Conservation (phyloP, 805 yeast species). For the Candida sonorensis region DNA sequence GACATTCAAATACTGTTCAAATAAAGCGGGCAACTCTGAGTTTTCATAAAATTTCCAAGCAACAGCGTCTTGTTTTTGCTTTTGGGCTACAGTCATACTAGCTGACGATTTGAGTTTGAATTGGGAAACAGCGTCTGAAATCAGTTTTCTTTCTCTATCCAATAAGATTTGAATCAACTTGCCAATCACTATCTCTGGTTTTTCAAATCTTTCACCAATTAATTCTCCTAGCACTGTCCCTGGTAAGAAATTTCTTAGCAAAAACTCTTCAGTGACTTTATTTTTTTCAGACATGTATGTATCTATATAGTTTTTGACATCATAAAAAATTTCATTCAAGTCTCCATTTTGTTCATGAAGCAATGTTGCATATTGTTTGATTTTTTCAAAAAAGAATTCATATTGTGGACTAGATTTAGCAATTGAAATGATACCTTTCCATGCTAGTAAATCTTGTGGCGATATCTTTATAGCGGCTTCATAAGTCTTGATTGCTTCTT, state of each 20-base stretch:
- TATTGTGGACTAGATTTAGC: constrained; percentile 23
- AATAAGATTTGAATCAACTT: constrained; percentile 36
- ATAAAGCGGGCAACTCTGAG: constrained; percentile 48
- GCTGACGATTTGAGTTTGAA: constrained; percentile 45
- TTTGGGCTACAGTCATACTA: constrained; percentile 34
- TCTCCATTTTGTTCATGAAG: constrained; percentile 37
- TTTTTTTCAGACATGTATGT: constrained; percentile 10
- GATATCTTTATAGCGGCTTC: constrained; percentile 42
- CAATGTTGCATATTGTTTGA: constrained; percentile 37
- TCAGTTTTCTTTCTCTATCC: constrained; percentile 33
- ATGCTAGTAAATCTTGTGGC: constrained; percentile 52
- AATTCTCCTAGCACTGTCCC: constrained; percentile 48
- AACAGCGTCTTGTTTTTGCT: constrained; percentile 30
- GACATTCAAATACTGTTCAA: constrained; percentile 48
- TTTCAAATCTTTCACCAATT: constrained; percentile 40
- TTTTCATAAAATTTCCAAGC: constrained; percentile 41
- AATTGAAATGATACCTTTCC: constrained; percentile 71
- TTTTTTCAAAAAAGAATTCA: constrained; percentile 38
- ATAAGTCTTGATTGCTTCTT: constrained; percentile 38
- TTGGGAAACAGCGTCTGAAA: constrained; percentile 36
- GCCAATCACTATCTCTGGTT: constrained; percentile 37
- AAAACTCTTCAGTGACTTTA: constrained; percentile 36
- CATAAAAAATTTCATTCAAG: constrained; percentile 41
- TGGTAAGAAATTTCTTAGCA: constrained; percentile 47
- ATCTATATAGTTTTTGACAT: constrained; percentile 39